Conservation (phyloP, 2,329 filamentous ascomycete species). For the Salinomyces thailandicus region DNA sequence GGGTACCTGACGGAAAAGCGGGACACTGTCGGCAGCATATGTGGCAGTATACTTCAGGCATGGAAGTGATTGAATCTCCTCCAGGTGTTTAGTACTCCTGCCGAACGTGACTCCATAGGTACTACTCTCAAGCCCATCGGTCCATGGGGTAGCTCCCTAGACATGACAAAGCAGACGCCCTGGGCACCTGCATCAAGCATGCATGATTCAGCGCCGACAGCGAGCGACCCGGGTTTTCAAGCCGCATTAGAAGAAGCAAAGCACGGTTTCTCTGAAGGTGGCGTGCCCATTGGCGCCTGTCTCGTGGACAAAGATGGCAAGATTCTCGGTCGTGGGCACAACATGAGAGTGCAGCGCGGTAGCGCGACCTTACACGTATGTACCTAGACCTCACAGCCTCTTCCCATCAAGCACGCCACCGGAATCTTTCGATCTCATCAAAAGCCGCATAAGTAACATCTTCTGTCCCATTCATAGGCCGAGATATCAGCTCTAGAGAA, state of each 20-base stretch:
- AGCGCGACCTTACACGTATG: conserved; percentile 60
- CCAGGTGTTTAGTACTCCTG: no score
- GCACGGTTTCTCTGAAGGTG: conserved; percentile 45
- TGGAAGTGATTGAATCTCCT: no score
- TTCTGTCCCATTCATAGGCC: conserved; percentile 47
- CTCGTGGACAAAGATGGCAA: conserved; percentile 59
- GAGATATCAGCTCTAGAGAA: conserved; percentile 68
- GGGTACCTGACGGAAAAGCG: no score
- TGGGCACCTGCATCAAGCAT: conserved; percentile 8
- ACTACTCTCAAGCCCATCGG: no score
- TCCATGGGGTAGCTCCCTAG: no score
- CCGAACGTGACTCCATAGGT: neutral
- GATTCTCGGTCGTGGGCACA: conserved; percentile 62
- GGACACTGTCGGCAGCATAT: no score
- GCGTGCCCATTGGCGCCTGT: conserved; percentile 47
- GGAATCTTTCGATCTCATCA: conserved; percentile 1
- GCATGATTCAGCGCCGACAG: conserved; percentile 3
- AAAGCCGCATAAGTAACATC: neutral
- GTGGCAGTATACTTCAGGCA: no score
- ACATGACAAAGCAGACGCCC: conserved; percentile 1
- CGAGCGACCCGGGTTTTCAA: conserved; percentile 43
- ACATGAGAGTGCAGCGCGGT: conserved; percentile 62
- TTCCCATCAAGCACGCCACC: neutral
- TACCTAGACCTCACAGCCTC: conserved; percentile 2
- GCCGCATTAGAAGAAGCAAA: conserved; percentile 49